phyloP scores from a whole-genome alignment of 2,329 filamentous ascomycete species.

The Xylaria polymorpha region DNA sequence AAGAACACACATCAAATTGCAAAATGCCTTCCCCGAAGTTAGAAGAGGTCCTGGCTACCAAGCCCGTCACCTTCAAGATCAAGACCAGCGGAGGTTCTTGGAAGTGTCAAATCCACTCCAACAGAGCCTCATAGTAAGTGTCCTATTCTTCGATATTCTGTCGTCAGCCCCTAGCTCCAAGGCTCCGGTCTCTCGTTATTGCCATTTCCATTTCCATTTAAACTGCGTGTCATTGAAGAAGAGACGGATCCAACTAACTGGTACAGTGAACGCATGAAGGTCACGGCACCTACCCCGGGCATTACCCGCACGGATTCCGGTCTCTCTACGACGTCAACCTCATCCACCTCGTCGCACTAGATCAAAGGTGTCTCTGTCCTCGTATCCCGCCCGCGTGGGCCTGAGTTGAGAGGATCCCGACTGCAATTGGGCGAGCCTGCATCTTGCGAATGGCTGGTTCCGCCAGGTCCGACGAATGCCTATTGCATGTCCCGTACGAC shows the following conservation, averaged over 20 bases:
- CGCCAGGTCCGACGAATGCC: slow-evolving; percentile 38
- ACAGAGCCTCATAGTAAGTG: slow-evolving; percentile 50
- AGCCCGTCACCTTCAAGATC: slow-evolving; percentile 49
- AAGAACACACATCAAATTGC: slow-evolving; percentile 7
- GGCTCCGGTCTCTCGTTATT: not conserved
- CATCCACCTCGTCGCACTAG: slow-evolving; percentile 42
- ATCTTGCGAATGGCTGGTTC: slow-evolving; percentile 22
- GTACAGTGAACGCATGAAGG: slow-evolving; percentile 41
- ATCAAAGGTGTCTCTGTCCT: slow-evolving; percentile 23
- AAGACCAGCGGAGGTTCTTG: slow-evolving; percentile 49
- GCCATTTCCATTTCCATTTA: not conserved
- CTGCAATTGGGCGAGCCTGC: slow-evolving; percentile 18
- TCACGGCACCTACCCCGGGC: slow-evolving; percentile 36
- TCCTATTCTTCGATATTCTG: not conserved
- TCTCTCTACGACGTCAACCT: slow-evolving; percentile 43
- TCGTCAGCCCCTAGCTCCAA: not conserved
- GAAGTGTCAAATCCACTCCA: slow-evolving; percentile 49
- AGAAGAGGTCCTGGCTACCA: slow-evolving; percentile 45
- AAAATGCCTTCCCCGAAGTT: slow-evolving; percentile 49
- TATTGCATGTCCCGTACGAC: slow-evolving; percentile 42
- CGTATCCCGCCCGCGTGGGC: not conserved
- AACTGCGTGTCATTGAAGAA: not conserved
- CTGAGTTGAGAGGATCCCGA: not conserved
- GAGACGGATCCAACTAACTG: slow-evolving; percentile 27
- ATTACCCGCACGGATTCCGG: slow-evolving; percentile 46